A percentile compares a stretch with the other conserved stretches of the same genome.
Conservation (phyloP, 1,284 basidiomycete genomes). For the Heterobasidion parviporum region DNA sequence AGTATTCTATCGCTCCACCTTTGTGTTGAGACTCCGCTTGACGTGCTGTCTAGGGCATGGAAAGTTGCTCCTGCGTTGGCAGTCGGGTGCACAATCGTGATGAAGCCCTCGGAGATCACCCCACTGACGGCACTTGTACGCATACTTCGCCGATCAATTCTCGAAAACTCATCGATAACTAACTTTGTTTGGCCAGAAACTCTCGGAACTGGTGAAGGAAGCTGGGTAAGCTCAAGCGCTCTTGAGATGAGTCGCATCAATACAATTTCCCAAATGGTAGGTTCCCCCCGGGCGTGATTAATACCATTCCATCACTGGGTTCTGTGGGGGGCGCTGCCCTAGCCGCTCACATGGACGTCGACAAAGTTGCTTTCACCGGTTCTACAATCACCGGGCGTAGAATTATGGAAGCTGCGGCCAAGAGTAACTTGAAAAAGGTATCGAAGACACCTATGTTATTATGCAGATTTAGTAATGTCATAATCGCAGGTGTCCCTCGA, state of each 20-base stretch:
- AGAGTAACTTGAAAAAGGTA: slow-evolving; percentile 86
- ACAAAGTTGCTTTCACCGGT: slow-evolving; percentile 81
- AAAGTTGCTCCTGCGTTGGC: slow-evolving; percentile 89
- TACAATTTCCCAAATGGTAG: slow-evolving; percentile 30
- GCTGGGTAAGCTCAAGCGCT: slow-evolving; percentile 50
- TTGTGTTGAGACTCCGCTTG: neutral
- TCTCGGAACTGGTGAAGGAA: slow-evolving; percentile 72
- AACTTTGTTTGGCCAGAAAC: slow-evolving; percentile 42
- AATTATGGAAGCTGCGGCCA: slow-evolving; percentile 90
- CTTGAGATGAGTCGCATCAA: neutral
- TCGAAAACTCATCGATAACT: neutral
- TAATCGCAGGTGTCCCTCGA: slow-evolving; percentile 73
- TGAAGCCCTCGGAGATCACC: slow-evolving; percentile 91
- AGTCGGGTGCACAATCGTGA: slow-evolving; percentile 80
- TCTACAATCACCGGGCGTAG: slow-evolving; percentile 86
- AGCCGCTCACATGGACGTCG: slow-evolving; percentile 68
- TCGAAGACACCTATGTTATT: neutral
- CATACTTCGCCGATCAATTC: slow-evolving; percentile 5
- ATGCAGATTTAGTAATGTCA: neutral
- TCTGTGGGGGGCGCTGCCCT: slow-evolving; percentile 80
- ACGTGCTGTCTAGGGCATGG: slow-evolving; percentile 59
- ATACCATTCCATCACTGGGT: slow-evolving; percentile 81
- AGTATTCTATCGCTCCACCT: slow-evolving; percentile 12
- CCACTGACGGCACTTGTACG: slow-evolving; percentile 81
- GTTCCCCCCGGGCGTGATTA: slow-evolving; percentile 90